Percentiles rank a stretch among this genome's conserved stretches.
These are phyloP conservation scores for Sporothrix schenckii DNA, from an alignment of 2,329 filamentous ascomycete genomes.

Conservation along the genomic window DNA sequence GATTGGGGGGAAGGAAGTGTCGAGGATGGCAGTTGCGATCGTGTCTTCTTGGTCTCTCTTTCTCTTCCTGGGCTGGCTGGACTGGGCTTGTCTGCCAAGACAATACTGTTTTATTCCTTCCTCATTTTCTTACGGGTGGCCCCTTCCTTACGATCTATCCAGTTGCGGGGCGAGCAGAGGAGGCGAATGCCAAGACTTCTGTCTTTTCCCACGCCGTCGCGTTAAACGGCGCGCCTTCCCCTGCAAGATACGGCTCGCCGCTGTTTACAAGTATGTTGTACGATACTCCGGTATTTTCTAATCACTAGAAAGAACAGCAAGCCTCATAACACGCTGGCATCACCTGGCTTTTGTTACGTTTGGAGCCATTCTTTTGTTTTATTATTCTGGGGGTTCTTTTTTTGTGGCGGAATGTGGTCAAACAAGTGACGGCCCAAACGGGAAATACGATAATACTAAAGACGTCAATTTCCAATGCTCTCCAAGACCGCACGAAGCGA, in stretches of 20 bases:
- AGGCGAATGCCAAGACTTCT: conserved; percentile 15
- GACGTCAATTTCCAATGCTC: not conserved
- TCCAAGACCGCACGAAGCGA: not conserved
- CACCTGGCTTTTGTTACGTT: not conserved
- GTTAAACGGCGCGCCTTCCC: not conserved
- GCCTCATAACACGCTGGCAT: conserved; percentile 19
- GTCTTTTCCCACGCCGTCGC: not conserved
- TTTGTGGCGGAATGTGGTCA: conserved; percentile 18
- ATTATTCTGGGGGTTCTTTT: conserved; percentile 7
- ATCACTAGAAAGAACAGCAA: not conserved
- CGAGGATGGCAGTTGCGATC: conserved; percentile 15
- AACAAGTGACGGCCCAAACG: not conserved
- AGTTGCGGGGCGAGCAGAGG: not conserved
- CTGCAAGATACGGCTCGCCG: not conserved
- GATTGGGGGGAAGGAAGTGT: not conserved
- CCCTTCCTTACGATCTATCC: not conserved
- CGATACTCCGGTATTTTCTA: not conserved
- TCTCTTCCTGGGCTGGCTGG: conserved; percentile 2
- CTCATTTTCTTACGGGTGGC: conserved; percentile 25
- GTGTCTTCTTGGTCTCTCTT: not conserved
- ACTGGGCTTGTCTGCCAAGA: conserved; percentile 24
- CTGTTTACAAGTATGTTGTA: not conserved
- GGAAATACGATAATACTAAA: conserved; percentile 11
- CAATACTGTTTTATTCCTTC: conserved; percentile 25
- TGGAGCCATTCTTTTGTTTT: not conserved